These are phyloP conservation scores for Pseudonectria buxi DNA, from an alignment of 2,329 filamentous ascomycete genomes.

Conservation along the genomic window DNA sequence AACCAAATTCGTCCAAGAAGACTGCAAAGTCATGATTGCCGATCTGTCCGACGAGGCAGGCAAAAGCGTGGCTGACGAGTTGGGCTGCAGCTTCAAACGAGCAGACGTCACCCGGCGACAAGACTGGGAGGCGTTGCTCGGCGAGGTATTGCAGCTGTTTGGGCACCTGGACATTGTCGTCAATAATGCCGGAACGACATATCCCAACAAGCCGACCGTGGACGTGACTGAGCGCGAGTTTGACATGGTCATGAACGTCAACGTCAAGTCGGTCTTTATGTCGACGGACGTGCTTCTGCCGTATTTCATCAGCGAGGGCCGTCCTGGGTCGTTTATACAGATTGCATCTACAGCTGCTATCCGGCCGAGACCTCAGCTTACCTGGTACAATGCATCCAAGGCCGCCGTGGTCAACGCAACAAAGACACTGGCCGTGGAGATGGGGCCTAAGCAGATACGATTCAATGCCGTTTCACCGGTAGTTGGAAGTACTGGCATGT, in stretches of 20 bases:
- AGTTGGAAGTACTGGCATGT: slow-evolving; percentile 58
- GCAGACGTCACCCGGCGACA: slow-evolving; percentile 45
- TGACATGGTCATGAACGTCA: slow-evolving; percentile 59
- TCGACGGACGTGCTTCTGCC: slow-evolving; percentile 53
- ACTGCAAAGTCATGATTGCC: slow-evolving; percentile 53
- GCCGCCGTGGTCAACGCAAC: slow-evolving; percentile 56
- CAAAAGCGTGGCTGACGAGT: slow-evolving; percentile 36
- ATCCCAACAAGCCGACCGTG: slow-evolving; percentile 55
- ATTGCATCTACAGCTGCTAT: slow-evolving; percentile 56
- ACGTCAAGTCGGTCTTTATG: slow-evolving; percentile 60
- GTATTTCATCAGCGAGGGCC: slow-evolving; percentile 50
- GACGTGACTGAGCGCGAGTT: slow-evolving; percentile 61
- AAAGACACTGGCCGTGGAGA: slow-evolving; percentile 61
- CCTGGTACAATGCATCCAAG: slow-evolving; percentile 67
- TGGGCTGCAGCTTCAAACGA: slow-evolving; percentile 36
- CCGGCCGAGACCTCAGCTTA: slow-evolving; percentile 54
- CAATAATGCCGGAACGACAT: slow-evolving; percentile 55
- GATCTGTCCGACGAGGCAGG: slow-evolving; percentile 52
- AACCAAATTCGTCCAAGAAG: slow-evolving; percentile 51
- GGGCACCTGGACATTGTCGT: slow-evolving; percentile 51
- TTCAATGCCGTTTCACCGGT: slow-evolving; percentile 68
- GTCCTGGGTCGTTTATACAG: slow-evolving; percentile 56
- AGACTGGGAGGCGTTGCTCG: slow-evolving; percentile 47
- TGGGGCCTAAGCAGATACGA: slow-evolving; percentile 63
- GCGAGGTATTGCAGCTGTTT: slow-evolving; percentile 37